Evolutionary conservation across 2,329 filamentous ascomycete species (phyloP), one percentile per base, ranked within the genome.

Genomic region (Proliferodiscus dingleyae): DNA sequence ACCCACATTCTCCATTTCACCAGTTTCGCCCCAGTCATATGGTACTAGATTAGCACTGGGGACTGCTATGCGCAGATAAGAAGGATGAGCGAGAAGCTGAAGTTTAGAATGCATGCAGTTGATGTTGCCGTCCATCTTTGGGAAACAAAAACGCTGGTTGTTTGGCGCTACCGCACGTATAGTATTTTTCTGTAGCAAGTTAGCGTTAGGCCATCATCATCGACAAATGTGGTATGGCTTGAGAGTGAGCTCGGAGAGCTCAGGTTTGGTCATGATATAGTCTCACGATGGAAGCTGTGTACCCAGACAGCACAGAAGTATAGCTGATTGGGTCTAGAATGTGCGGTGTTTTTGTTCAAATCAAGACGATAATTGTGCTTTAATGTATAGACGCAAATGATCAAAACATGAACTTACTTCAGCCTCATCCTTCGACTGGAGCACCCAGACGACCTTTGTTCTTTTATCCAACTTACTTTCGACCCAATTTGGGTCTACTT

Each of bases 61-160:
- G 2, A 97, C 72, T 1, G 85, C 91, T 36, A 98, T 74, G 5
- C 93, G 80, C 13, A 96, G 66, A 62, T 89, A 82, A 1, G 68
- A 68, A 0, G 77, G 68, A 56, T 89, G 87, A 57, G 89, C 91
- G n/a, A 97, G 73, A 1, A 97, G 68, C 76, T 95, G 90, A 34
- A 97, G 72, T 63, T 98, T 97, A 40, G 89, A 95, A 66, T 97
- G 93, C 89, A 97, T 95, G 57, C 76, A 82, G 19, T 82, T 84
- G 5, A 80, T 68, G 37, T 78, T 71, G 2, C 80, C 78, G 32
- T 80, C 72, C 87, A 96, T 2, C 77, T 50, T 76, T 13, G 91
- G 91, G 61, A 97, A 95, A 62, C 87, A 89, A 45, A 83, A 83
- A 16, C 78, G 78, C 45, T 94, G 72, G 41, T 75, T 68, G n/a